Evolutionary conservation across 2,329 filamentous ascomycete genomes (phyloP).

Genomic region (Clonostachys sp.): DNA sequence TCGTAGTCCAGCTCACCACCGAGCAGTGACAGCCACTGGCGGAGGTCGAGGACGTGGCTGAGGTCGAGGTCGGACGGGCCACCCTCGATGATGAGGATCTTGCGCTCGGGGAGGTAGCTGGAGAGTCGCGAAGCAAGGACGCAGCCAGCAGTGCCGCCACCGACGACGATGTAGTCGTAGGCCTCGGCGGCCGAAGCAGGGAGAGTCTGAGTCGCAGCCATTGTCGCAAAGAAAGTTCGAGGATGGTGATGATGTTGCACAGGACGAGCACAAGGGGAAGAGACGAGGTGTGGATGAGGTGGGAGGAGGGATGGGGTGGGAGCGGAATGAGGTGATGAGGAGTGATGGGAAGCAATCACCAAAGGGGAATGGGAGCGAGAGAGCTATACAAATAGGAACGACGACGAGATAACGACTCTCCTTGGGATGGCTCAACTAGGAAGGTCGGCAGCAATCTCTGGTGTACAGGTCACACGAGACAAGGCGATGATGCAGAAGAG

Average conservation of each 20-base stretch:
- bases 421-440: too few relatives aligned
- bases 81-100: slow-evolving; percentile 78
- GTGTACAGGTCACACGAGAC: too few relatives aligned
- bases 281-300: background rate
- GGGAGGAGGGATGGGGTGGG: background rate
- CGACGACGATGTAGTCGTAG: slow-evolving; percentile 83
- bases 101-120: slow-evolving; percentile 78
- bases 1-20: slow-evolving; percentile 89
- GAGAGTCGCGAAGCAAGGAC: slow-evolving; percentile 77
- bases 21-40: slow-evolving; percentile 80
- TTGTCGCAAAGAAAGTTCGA: slow-evolving; percentile 22
- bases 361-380: background rate
- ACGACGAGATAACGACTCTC: too few relatives aligned
- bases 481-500: too few relatives aligned
- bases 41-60: slow-evolving; percentile 79
- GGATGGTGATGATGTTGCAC: background rate
- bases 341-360: background rate
- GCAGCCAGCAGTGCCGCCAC: slow-evolving; percentile 82
- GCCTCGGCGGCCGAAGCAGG: slow-evolving; percentile 57
- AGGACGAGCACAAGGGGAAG: background rate
- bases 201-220: slow-evolving; percentile 68
- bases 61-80: slow-evolving; percentile 88
- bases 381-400: too few relatives aligned
- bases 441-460: too few relatives aligned
- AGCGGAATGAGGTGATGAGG: background rate